Percentiles rank a stretch among this genome's conserved stretches.
phyloP scores from a whole-genome alignment of 106 monocot species.

The Dendrobium chrysotoxum region DNA sequence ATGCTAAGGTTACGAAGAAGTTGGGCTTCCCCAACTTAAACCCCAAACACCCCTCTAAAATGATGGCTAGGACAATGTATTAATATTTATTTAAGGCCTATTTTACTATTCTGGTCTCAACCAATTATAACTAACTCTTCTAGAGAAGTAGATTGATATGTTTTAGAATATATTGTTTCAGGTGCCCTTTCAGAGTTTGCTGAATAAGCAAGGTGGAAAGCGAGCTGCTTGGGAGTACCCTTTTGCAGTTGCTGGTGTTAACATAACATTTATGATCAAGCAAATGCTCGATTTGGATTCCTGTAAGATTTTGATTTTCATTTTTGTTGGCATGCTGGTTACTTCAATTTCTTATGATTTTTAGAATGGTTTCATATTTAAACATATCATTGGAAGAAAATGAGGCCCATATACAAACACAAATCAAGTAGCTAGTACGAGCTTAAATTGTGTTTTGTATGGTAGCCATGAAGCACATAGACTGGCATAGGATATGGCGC shows the following conservation, averaged over 20 bases:
- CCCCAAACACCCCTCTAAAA: background rate
- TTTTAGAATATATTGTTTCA: conserved; percentile 14
- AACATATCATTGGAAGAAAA: too few relatives aligned
- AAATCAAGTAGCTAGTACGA: too few relatives aligned
- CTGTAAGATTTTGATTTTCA: conserved; percentile 3
- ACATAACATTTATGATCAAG: conserved; percentile 92
- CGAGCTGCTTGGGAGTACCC: conserved; percentile 88
- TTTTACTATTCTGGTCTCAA: background rate
- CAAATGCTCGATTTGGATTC: conserved; percentile 67
- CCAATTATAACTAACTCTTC: background rate
- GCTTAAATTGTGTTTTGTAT: too few relatives aligned
- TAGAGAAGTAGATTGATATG: background rate
- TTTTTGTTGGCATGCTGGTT: background rate
- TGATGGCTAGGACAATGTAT: background rate
- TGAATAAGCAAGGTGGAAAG: conserved; percentile 65
- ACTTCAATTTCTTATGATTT: background rate
- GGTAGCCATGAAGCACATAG: too few relatives aligned
- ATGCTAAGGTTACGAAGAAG: too few relatives aligned
- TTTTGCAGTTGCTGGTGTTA: conserved; percentile 93
- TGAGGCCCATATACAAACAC: too few relatives aligned
- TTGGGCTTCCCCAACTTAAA: background rate
- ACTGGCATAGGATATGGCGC: too few relatives aligned
- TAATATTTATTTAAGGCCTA: background rate
- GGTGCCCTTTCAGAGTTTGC: conserved; percentile 76
- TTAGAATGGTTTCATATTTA: too few relatives aligned